Evolutionary conservation across 192 early-diverging fungal genomes (phyloP), one percentile per base, ranked within the genome.

Genomic region (Coemansia sp.): DNA sequence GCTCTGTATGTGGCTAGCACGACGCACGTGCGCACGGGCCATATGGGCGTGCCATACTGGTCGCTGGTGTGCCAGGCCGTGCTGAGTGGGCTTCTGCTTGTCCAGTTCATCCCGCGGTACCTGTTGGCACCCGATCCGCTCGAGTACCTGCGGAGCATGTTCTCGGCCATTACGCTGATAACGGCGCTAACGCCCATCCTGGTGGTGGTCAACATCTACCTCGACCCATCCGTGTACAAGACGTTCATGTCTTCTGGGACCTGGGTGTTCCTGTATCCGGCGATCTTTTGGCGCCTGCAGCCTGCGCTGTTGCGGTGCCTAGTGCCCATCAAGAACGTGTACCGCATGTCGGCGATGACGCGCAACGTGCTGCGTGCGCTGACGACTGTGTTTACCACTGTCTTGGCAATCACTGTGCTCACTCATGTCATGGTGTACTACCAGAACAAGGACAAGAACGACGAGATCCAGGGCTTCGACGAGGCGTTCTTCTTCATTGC

Each of bases 351-450:
- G 53, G 62, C 77, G 10, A 84, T 90, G 68, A 84, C 82, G 21
- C 86, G 89, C 53, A 90, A 92, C 49, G 86, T 79, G 21, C 52
- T 88, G 43, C 79, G 84, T 5, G 70, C 87, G 21, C 79, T 81
- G 31, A 77, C 86, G 0, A 81, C 87, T 0, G 89, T 92, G 55
- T 84, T 90, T 31, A 86, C 86, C 42, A 90, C 89, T 1, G 79
- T 92, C 39, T 68, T 90, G 51, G 88, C 88, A 3, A 88, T 91
- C 52, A 85, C 90, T 0, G 90, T 88, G 29, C 86, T 86, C 58
- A 87, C 89, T 12, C 91, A 92, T 42, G 72, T 86, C 12, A 82
- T 86, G 68, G 77, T 88, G 7, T 87, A 75, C 61, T 84, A 85
- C 67, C 87, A 89, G 75, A 71, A 79, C 62, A 75, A 83, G 61